phyloP scores from a whole-genome alignment of 108 stramenopile genomes.

The Cyclotella distinguenda region DNA sequence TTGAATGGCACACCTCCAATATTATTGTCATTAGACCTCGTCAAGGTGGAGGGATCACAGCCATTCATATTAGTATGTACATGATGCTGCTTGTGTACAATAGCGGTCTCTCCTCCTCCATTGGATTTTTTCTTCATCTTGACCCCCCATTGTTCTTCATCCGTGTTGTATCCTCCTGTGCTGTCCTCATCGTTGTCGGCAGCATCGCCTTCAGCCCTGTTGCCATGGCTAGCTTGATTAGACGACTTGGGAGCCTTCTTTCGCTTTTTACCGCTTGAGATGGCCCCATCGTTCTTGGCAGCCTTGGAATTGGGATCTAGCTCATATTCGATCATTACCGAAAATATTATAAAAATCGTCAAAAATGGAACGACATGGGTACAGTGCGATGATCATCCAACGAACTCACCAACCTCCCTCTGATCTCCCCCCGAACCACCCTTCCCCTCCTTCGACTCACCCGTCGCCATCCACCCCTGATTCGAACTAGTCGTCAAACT shows the following conservation, averaged over 20 bases:
- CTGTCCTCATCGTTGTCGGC: constrained; percentile 32
- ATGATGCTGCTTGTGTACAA: constrained; percentile 19
- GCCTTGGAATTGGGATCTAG: constrained; percentile 7
- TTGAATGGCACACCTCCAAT: constrained; percentile 24
- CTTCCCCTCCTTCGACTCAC: constrained; percentile 3
- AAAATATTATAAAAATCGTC: too few relatives aligned
- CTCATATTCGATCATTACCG: too few relatives aligned
- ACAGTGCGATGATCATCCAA: too few relatives aligned
- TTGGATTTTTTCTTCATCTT: constrained; percentile 8
- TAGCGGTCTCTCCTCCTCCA: neutral
- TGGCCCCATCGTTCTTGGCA: constrained; percentile 1
- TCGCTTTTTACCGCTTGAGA: constrained; percentile 28
- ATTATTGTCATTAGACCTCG: neutral
- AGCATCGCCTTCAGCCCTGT: constrained; percentile 8
- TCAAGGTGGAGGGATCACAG: neutral
- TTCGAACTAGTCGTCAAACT: constrained; percentile 52
- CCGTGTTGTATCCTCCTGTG: constrained; percentile 45
- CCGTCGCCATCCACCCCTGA: constrained; percentile 40
- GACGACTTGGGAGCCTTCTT: constrained; percentile 19
- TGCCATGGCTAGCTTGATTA: neutral
- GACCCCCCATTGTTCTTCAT: constrained; percentile 38
- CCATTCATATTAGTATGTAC: neutral
- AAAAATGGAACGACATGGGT: too few relatives aligned
- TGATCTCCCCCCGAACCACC: neutral
- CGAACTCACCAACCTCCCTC: constrained; percentile 5